A percentile compares a stretch with the other conserved stretches of the same genome.
phyloP scores from a whole-genome alignment of 2,329 filamentous ascomycete genomes.

The Trichoderma arundinaceum region DNA sequence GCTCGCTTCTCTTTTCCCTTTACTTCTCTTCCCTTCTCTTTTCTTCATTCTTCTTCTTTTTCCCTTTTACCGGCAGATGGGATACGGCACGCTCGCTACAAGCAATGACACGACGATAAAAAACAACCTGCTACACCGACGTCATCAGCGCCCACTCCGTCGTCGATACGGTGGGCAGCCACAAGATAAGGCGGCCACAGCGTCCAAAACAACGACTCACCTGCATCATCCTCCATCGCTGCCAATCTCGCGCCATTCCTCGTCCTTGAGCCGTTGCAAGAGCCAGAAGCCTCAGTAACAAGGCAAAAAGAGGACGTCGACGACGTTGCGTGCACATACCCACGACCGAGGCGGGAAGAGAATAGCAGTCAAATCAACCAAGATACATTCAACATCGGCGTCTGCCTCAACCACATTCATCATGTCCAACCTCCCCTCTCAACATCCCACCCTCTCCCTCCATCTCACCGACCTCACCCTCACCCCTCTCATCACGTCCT shows the following conservation, averaged over 20 bases:
- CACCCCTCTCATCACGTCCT: conserved; percentile 63
- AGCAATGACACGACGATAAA: conserved; percentile 13
- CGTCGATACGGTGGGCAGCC: neutral
- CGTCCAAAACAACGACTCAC: neutral
- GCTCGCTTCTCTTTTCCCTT: neutral
- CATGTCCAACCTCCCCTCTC: conserved; percentile 51
- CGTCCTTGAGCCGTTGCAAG: neutral
- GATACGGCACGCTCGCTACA: neutral
- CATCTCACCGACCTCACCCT: conserved; percentile 64
- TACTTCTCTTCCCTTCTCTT: neutral
- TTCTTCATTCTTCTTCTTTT: no score
- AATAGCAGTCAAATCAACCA: neutral
- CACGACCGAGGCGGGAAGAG: neutral
- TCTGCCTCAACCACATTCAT: neutral
- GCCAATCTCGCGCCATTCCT: neutral
- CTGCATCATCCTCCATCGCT: neutral
- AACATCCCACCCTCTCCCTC: conserved; percentile 58
- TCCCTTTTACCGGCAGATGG: neutral
- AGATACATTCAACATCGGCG: neutral
- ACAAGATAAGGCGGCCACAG: conserved; percentile 8
- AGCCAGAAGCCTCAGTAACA: neutral
- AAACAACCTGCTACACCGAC: conserved; percentile 22
- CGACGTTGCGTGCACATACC: no score
- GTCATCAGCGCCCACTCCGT: conserved; percentile 29
- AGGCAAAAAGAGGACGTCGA: neutral